phyloP scores from a whole-genome alignment of 331 rosid species.

The Quercus tomentella region DNA sequence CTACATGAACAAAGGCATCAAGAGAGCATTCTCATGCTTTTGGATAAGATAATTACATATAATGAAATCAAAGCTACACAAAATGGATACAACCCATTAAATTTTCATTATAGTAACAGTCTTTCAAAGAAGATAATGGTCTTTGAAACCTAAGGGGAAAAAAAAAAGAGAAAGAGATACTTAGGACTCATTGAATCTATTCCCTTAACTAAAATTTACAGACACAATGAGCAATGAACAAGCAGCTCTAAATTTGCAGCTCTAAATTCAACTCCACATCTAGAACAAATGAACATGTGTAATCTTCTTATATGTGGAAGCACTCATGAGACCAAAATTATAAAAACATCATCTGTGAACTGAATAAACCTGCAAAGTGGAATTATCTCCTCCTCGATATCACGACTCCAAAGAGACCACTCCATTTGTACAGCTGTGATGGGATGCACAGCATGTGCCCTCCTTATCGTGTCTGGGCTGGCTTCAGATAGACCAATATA shows the following conservation, averaged over 20 bases:
- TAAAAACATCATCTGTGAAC: background rate
- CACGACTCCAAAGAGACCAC: constrained; percentile 51
- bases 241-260: background rate
- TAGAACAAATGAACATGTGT: too few species aligned
- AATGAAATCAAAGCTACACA: too few species aligned
- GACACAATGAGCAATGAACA: background rate
- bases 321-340: background rate
- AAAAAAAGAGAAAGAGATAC: background rate
- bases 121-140: background rate
- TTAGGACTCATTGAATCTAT: too few species aligned
- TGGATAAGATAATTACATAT: background rate
- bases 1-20: constrained; percentile 10
- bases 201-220: background rate
- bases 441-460: constrained; percentile 50
- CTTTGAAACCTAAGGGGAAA: background rate
- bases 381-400: constrained; percentile 39
- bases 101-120: too few species aligned
- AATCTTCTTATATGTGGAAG: background rate
- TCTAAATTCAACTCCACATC: too few species aligned
- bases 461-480: constrained; percentile 39
- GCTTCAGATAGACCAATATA: constrained; percentile 48
- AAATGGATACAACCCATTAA: background rate
- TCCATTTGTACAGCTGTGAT: constrained; percentile 44
- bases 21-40: background rate
- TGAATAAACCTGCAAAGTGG: constrained; percentile 38